Conservation (phyloP, 1,139 yeast genomes). For the Diutina mesorugosa region DNA sequence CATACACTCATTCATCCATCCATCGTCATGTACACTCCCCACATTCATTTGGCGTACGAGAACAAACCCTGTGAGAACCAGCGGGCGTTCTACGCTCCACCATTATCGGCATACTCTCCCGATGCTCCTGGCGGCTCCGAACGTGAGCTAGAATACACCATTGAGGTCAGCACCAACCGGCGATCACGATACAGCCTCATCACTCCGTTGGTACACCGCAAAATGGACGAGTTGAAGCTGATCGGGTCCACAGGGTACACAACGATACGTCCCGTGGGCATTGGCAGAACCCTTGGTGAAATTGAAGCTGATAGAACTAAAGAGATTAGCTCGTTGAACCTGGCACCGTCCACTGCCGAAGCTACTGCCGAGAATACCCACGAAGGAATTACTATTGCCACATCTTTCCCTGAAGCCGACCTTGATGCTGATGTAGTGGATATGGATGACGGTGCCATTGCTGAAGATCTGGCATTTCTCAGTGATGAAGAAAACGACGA, state of each 20-base stretch:
- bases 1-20: too few species aligned
- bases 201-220: slow-evolving; percentile 14
- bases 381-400: background rate
- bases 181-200: slow-evolving; percentile 6
- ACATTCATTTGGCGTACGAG: background rate
- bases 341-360: background rate
- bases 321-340: background rate
- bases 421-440: slow-evolving; percentile 2
- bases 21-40: background rate
- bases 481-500: slow-evolving; percentile 8
- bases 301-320: slow-evolving; percentile 15
- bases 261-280: slow-evolving; percentile 40
- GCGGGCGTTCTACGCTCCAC: slow-evolving; percentile 23
- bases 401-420: background rate
- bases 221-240: slow-evolving; percentile 25
- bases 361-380: background rate
- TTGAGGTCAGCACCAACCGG: slow-evolving; percentile 4
- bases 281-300: slow-evolving; percentile 41
- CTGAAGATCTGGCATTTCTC: slow-evolving; percentile 1
- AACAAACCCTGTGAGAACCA: background rate
- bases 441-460: slow-evolving; percentile 17
- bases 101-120: slow-evolving; percentile 40
- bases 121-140: slow-evolving; percentile 32
- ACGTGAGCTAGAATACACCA: slow-evolving; percentile 13
- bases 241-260: slow-evolving; percentile 37